A percentile compares a stretch with the other conserved stretches of the same genome.
phyloP scores from a whole-genome alignment of 2,329 filamentous ascomycete genomes.

The Colletotrichum shisoi region DNA sequence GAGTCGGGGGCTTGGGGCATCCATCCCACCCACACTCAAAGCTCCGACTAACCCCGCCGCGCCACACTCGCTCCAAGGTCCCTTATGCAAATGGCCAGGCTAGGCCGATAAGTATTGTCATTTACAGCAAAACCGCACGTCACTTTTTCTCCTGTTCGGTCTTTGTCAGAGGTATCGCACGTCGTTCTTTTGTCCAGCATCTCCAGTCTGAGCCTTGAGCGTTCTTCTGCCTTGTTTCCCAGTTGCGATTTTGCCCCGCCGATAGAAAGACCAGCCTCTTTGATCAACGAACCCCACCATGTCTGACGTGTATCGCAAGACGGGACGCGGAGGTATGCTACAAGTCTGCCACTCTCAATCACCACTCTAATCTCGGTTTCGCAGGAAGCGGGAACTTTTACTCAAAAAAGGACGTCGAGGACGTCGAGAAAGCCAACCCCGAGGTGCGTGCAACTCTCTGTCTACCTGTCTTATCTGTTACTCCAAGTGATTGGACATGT shows the following conservation, averaged over 20 bases:
- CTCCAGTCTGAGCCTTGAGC: neutral
- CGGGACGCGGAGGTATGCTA: conserved; percentile 67
- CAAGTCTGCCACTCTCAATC: neutral
- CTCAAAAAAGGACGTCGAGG: conserved; percentile 60
- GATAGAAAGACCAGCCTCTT: neutral
- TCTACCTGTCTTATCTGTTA: neutral
- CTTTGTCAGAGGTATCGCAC: conserved; percentile 14
- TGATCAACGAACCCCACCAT: conserved; percentile 16
- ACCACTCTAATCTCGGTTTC: neutral
- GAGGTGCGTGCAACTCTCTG: conserved; percentile 13
- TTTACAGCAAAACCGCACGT: conserved; percentile 31
- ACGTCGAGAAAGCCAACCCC: conserved; percentile 49
- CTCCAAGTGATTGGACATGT: neutral
- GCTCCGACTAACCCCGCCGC: conserved; percentile 35
- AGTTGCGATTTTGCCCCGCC: neutral
- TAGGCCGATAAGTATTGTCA: conserved; percentile 24
- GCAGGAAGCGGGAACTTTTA: conserved; percentile 63
- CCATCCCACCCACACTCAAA: conserved; percentile 17
- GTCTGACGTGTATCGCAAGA: conserved; percentile 58
- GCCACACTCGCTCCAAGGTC: conserved; percentile 23
- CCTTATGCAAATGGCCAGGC: conserved; percentile 9
- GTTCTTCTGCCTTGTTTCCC: neutral
- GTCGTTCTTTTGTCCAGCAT: neutral
- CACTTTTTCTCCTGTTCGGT: conserved; percentile 11
- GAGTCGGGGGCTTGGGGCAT: neutral